phyloP scores from a whole-genome alignment of 768 basidiomycete genomes.

The Amanita thiersii region DNA sequence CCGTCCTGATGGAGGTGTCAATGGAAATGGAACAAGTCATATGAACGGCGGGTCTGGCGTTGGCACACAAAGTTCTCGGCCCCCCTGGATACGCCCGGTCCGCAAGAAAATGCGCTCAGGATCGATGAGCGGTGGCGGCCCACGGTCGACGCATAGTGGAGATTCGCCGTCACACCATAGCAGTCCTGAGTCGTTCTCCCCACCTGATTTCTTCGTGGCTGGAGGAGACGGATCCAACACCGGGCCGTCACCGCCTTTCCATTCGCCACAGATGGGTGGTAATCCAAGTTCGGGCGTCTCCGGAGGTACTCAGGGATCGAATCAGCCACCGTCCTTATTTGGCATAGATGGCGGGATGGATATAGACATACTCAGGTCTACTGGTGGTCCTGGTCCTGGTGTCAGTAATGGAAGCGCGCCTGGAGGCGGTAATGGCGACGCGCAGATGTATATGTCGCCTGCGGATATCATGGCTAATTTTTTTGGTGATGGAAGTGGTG shows the following conservation, averaged over 20 bases:
- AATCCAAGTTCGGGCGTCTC: slow-evolving; percentile 11
- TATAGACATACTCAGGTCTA: background rate
- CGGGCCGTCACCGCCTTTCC: slow-evolving; percentile 16
- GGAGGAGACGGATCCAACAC: slow-evolving; percentile 21
- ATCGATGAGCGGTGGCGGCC: slow-evolving; percentile 12
- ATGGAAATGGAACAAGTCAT: slow-evolving; percentile 22
- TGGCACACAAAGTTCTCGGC: slow-evolving; percentile 28
- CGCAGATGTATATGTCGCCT: slow-evolving; percentile 45
- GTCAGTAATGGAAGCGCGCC: slow-evolving; percentile 16
- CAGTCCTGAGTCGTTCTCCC: slow-evolving; percentile 61
- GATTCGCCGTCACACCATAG: slow-evolving; percentile 41
- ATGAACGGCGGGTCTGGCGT: no score
- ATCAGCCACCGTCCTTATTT: background rate
- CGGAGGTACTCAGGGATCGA: background rate
- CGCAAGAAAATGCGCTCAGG: slow-evolving; percentile 61
- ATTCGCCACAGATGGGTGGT: slow-evolving; percentile 14
- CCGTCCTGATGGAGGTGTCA: slow-evolving; percentile 41
- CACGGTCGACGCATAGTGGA: slow-evolving; percentile 32
- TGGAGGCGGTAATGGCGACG: slow-evolving; percentile 27
- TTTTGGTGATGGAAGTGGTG: slow-evolving; percentile 38
- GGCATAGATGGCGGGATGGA: slow-evolving; percentile 5
- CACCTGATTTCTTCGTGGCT: slow-evolving; percentile 57
- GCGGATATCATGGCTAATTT: slow-evolving; percentile 51
- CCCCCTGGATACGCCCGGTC: slow-evolving; percentile 86
- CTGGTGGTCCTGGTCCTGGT: background rate